Percentiles rank a stretch among this genome's conserved stretches.
phyloP scores from a whole-genome alignment of 306 rosid species.

The Erythrophleum fordii region DNA sequence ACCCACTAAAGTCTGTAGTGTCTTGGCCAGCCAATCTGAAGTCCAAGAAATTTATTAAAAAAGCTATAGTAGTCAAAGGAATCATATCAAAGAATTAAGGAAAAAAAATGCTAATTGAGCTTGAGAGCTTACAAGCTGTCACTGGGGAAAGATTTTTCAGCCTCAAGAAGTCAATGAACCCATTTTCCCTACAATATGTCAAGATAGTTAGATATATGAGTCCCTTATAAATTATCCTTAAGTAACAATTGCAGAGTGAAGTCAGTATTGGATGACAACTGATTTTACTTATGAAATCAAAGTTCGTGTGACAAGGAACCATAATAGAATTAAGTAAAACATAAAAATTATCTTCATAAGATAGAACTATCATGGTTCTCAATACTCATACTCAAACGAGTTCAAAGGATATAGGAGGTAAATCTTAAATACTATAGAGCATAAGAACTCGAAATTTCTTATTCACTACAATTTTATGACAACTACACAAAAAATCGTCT shows the following conservation, averaged over 20 bases:
- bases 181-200: slow-evolving; percentile 64
- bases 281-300: neutral
- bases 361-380: neutral
- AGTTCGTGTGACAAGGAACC: neutral
- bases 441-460: neutral
- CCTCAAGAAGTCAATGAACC: slow-evolving; percentile 55
- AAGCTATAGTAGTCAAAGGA: neutral
- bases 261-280: neutral
- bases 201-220: slow-evolving; percentile 23
- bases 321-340: neutral
- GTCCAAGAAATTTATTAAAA: slow-evolving; percentile 25
- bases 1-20: slow-evolving; percentile 61
- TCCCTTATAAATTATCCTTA: neutral
- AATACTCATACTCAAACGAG: neutral
- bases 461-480: neutral
- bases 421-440: neutral
- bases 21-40: slow-evolving; percentile 74
- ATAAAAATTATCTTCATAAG: too few species aligned
- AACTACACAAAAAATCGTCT: neutral
- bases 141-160: slow-evolving; percentile 51
- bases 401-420: neutral
- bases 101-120: neutral
- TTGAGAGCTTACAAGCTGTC: slow-evolving; percentile 68
- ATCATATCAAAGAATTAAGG: slow-evolving; percentile 4
- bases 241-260: neutral